Evolutionary conservation across 768 basidiomycete species (phyloP), one percentile per base, ranked within the genome.

Genomic region (Russula brevipes): DNA sequence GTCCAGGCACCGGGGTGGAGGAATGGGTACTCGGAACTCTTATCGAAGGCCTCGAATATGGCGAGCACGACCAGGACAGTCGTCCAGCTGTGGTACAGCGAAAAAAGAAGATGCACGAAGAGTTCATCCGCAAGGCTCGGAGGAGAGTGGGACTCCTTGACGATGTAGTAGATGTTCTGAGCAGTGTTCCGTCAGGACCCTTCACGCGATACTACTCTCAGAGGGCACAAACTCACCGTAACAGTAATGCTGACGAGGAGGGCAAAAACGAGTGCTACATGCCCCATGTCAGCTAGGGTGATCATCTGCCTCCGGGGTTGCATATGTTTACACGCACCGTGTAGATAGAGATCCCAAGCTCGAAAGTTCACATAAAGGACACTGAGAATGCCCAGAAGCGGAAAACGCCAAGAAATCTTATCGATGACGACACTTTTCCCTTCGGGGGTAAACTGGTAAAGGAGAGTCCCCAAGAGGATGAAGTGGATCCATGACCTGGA

Each of bases 91-190:
- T 97, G 94, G 76, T 89, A 97, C 52, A 98, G 85, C 2, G 91
- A 94, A 83, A 98, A 98, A 2, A 96, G 97, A 17, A 97, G 85
- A 74, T 98, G 94, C 49, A 98, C 81, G 65, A 96, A 94, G 66
- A 95, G 73, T 75, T 97, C 94, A 66, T 96, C 94, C 24, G 79
- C 79, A 49, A 81, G 68, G 63, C 72, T 82, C 69, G 88, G 80
- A 33, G 90, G 76, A 33, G 80, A 73, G 73, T 94, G 86, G 65
- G 85, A 82, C 76, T 94, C 92, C 82, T 96, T 95, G 72, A 98
- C 88, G 63, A 91, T 78, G 72, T 95, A 98, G 78, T 98, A 97
- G 73, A 96, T 91, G 75, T 95, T 92, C 82, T 88, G 72, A 24
- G 24, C 24, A 51, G 72, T 4, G n/a, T 9, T 30, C 38, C 36